Percentiles rank a stretch among this genome's conserved stretches.
phyloP scores from a whole-genome alignment of 805 yeast genomes.

The Saccharomycopsis olivae region DNA sequence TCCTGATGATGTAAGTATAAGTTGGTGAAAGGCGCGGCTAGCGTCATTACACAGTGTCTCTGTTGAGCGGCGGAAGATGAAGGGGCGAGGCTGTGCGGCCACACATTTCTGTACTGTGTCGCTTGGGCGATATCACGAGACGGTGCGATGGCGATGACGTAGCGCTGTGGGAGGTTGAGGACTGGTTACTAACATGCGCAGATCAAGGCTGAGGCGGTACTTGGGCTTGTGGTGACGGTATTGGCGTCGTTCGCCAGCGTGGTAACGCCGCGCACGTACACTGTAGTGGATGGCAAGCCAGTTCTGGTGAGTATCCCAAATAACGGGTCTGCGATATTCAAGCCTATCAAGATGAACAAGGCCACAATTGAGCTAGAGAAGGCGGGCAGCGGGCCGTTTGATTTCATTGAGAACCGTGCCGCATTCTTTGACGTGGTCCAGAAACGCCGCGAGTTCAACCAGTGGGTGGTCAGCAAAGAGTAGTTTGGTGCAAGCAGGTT shows the following conservation, averaged over 20 bases:
- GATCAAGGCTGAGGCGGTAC: too few species aligned
- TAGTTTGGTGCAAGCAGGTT: not conserved
- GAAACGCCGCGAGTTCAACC: constrained; percentile 30
- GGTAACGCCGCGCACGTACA: constrained; percentile 20
- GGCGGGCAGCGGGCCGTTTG: constrained; percentile 38
- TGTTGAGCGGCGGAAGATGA: too few species aligned
- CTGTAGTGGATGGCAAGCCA: constrained; percentile 22
- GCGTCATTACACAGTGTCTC: too few species aligned
- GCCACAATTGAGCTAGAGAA: constrained; percentile 39
- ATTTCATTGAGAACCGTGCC: constrained; percentile 37
- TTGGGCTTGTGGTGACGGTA: too few species aligned
- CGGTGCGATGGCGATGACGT: too few species aligned
- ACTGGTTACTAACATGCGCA: too few species aligned
- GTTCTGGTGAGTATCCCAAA: constrained; percentile 1
- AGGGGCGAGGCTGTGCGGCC: too few species aligned
- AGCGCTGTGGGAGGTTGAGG: too few species aligned
- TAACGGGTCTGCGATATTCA: constrained; percentile 23
- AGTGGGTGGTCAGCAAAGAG: constrained; percentile 13
- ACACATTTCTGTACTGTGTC: too few species aligned
- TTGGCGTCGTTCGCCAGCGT: constrained; percentile 30
- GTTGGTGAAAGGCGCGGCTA: too few species aligned
- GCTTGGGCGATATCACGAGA: too few species aligned
- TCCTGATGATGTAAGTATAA: too few species aligned
- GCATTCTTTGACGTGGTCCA: constrained; percentile 39
- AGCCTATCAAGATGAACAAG: constrained; percentile 37